Conservation (phyloP, 2,329 filamentous ascomycete species). For the Talaromyces sp. region DNA sequence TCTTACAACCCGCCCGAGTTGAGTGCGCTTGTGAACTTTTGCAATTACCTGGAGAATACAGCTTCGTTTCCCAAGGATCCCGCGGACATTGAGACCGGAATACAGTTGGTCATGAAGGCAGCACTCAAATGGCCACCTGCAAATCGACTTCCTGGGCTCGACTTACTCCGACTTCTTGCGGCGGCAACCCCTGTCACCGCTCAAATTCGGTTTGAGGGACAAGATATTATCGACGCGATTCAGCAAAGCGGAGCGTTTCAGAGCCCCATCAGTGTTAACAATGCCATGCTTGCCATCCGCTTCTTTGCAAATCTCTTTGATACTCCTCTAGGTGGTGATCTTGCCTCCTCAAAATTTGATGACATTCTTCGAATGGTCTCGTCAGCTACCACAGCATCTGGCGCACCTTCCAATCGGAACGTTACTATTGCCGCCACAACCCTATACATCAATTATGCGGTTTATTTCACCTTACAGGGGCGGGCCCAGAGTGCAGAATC, state of each 20-base stretch:
- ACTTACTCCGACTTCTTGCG: slow-evolving; percentile 80
- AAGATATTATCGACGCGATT: slow-evolving; percentile 62
- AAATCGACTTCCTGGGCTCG: slow-evolving; percentile 78
- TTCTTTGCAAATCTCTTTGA: slow-evolving; percentile 81
- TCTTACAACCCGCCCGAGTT: slow-evolving; percentile 73
- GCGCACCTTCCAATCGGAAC: slow-evolving; percentile 66
- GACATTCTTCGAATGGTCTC: slow-evolving; percentile 63
- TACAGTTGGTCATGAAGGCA: slow-evolving; percentile 68
- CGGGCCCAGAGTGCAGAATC: slow-evolving; percentile 41
- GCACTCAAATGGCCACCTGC: slow-evolving; percentile 76
- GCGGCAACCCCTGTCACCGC: slow-evolving; percentile 66
- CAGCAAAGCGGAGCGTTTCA: slow-evolving; percentile 59
- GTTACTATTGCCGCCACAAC: slow-evolving; percentile 80
- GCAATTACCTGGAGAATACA: slow-evolving; percentile 59
- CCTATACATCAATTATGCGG: slow-evolving; percentile 78
- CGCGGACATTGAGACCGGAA: slow-evolving; percentile 51
- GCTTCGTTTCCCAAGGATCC: slow-evolving; percentile 41
- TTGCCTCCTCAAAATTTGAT: slow-evolving; percentile 61
- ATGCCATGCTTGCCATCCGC: slow-evolving; percentile 81
- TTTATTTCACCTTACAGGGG: slow-evolving; percentile 60
- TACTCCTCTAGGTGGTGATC: slow-evolving; percentile 66
- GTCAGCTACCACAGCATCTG: slow-evolving; percentile 56
- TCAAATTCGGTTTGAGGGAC: slow-evolving; percentile 53
- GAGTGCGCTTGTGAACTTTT: slow-evolving; percentile 60
- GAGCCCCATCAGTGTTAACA: slow-evolving; percentile 68